Conservation (phyloP, 179 eudicot species). For the Sideroxylon spinosum region DNA sequence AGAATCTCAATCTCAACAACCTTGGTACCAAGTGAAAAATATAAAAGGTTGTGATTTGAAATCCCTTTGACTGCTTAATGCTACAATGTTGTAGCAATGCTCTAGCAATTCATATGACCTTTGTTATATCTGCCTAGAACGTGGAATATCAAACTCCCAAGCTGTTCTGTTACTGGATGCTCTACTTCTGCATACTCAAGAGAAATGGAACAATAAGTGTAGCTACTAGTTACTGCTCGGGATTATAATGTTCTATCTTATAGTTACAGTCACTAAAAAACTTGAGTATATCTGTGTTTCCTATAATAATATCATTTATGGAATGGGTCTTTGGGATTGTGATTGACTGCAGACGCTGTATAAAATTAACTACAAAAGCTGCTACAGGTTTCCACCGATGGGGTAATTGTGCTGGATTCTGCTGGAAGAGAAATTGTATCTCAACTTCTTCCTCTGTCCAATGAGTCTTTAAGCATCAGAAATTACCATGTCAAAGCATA, state of each 20-base stretch:
- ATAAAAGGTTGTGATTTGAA: not conserved
- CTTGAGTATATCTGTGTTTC: not conserved
- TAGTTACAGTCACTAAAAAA: not conserved
- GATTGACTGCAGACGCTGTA: not conserved
- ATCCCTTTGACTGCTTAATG: not conserved
- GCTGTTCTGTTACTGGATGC: not conserved
- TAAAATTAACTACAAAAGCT: constrained; percentile 17
- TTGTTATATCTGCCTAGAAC: not conserved
- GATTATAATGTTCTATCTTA: not conserved
- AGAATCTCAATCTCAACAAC: no score
- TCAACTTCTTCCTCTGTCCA: constrained; percentile 70
- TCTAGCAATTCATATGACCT: not conserved
- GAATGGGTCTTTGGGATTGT: not conserved
- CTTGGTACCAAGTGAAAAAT: no score
- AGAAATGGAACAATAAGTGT: not conserved
- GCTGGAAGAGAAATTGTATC: constrained; percentile 72
- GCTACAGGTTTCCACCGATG: constrained; percentile 56
- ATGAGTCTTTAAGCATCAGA: constrained; percentile 44
- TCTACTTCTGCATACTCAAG: not conserved
- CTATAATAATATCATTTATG: constrained; percentile 5
- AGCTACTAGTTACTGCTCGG: not conserved
- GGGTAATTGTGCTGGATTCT: constrained; percentile 53
- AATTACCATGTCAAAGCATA: constrained; percentile 61
- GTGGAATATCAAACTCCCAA: constrained; percentile 7
- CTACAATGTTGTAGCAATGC: not conserved